A percentile compares a stretch with the other conserved stretches of the same genome.
phyloP scores from a whole-genome alignment of 2,329 filamentous ascomycete species.

The Malbranchea cinnamomea region DNA sequence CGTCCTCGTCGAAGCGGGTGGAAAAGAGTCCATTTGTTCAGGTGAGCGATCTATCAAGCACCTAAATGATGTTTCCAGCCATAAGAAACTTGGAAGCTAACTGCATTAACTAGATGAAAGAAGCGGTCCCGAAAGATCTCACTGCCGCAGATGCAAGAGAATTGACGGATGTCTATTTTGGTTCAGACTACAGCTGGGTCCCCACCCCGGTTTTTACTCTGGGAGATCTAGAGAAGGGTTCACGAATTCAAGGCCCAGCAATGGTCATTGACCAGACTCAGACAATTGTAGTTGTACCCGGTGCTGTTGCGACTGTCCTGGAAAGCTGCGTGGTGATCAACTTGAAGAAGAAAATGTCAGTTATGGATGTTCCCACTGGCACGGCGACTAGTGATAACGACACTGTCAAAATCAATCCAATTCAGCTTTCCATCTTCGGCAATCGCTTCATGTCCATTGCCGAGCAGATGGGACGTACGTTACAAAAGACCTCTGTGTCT shows the following conservation, averaged over 20 bases:
- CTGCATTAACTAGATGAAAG: constrained; percentile 13
- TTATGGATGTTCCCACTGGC: constrained; percentile 9
- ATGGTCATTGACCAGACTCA: constrained; percentile 62
- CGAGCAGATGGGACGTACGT: constrained; percentile 43
- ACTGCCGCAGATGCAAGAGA: constrained; percentile 38
- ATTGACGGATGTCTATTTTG: constrained; percentile 22
- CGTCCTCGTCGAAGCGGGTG: constrained; percentile 44
- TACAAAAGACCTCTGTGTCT: constrained; percentile 41
- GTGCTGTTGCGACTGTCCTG: constrained; percentile 59
- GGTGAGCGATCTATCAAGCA: no score
- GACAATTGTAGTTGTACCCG: constrained; percentile 79
- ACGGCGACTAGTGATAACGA: constrained; percentile 14
- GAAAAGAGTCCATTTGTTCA: constrained; percentile 57
- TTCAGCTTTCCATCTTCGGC: constrained; percentile 39
- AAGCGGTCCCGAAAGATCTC: constrained; percentile 39
- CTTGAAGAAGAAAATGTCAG: constrained; percentile 36
- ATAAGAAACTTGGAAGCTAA: no score
- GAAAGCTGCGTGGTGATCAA: constrained; percentile 85
- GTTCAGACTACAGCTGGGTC: constrained; percentile 16
- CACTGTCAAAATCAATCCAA: constrained; percentile 36
- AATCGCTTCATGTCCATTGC: constrained; percentile 46
- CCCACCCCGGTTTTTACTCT: constrained; percentile 24
- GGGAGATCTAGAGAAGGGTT: constrained; percentile 19
- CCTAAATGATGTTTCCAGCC: no score
- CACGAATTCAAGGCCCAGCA: constrained; percentile 47